Base-by-base conservation (phyloP, 371 early-diverging fungal species). In the Modicella reniformis region DNA sequence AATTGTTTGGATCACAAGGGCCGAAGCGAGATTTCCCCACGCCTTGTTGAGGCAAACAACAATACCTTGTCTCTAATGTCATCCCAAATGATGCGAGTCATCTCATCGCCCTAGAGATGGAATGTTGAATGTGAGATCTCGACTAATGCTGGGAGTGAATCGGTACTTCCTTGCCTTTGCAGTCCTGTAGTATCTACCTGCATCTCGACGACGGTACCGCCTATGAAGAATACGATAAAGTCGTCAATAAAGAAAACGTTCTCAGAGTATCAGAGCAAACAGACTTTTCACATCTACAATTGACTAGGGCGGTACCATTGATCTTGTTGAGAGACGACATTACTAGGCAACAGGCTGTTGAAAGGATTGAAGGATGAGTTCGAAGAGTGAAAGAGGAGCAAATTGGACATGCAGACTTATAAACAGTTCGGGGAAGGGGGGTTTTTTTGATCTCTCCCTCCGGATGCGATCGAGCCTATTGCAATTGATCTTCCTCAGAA, bases 81-180 rank as follows among this genome's bases (percentile, higher is more conserved):
- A 75, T 93, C 87, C 95, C 95, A 96, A 84, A 96, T 94, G 84
- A 96, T 95, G 76, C 97, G 87, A 53, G 97, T 96, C 96, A 96
- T 96, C 81, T 96, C 97, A 83, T 96, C 97, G 68, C 97, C 97
- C 79, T 77, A 26, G 13, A 50, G 33, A 40, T 23, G 26, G 37
- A 55, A 55, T 17, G 50, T 50, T 25, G 8, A 26, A 26, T 34
- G 15, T 47, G 33, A 44, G 26, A 15, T 19, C n/a, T 32, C 33
- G 26, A 28, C 34, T 13, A 12, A 47, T 2, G 26, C n/a, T n/a
- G 0, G 12, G 7, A 25, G 29, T 48, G 49, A 48, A 13, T 33
- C 54, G 23, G 17, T 5, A 15, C 13, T 59, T 2, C n/a, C 32
- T 54, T 54, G 2, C 29, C 12, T 9, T 19, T 32, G 54, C 15